These are phyloP conservation scores for Tricholoma sp. DNA, from an alignment of 768 basidiomycete species.

Conservation along the genomic window DNA sequence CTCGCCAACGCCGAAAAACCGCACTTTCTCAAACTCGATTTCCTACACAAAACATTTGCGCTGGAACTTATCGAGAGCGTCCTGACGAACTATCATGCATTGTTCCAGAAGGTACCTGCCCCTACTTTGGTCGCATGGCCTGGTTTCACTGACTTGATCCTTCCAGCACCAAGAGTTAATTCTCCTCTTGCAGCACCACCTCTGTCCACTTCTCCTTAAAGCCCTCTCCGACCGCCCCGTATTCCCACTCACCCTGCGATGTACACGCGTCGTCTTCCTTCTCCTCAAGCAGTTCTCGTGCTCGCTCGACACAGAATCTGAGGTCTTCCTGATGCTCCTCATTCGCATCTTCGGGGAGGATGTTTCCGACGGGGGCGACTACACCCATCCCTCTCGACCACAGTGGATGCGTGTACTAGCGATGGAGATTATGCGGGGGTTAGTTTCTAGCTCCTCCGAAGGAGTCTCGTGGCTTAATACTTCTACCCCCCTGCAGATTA, in stretches of 20 bases:
- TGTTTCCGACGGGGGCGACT: conserved; percentile 17
- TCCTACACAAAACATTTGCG: conserved; percentile 88
- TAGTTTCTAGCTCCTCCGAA: too few relatives aligned
- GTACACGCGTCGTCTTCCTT: conserved; percentile 90
- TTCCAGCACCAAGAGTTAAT: conserved; percentile 75
- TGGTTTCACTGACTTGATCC: conserved; percentile 1
- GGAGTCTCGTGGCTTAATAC: too few relatives aligned
- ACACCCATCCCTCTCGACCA: conserved; percentile 44
- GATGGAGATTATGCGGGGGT: conserved; percentile 92
- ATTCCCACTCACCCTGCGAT: conserved; percentile 87
- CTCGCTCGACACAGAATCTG: conserved; percentile 77
- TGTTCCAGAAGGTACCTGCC: conserved; percentile 66
- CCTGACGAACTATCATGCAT: conserved; percentile 83
- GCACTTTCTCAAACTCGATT: conserved; percentile 74
- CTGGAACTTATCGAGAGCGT: conserved; percentile 98
- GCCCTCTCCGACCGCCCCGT: conserved; percentile 75
- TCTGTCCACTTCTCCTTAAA: conserved; percentile 87
- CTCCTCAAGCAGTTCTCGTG: conserved; percentile 86
- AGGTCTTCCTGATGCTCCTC: conserved; percentile 77
- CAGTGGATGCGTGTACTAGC: conserved; percentile 88
- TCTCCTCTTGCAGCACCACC: conserved; percentile 81
- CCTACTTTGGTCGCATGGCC: conserved; percentile 9
- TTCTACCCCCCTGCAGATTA: conserved; percentile 35
- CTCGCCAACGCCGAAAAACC: conserved; percentile 81
- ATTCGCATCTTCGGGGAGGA: conserved; percentile 64